Conservation (phyloP, 352 stramenopile genomes). For the Thraustotheca clavata region DNA sequence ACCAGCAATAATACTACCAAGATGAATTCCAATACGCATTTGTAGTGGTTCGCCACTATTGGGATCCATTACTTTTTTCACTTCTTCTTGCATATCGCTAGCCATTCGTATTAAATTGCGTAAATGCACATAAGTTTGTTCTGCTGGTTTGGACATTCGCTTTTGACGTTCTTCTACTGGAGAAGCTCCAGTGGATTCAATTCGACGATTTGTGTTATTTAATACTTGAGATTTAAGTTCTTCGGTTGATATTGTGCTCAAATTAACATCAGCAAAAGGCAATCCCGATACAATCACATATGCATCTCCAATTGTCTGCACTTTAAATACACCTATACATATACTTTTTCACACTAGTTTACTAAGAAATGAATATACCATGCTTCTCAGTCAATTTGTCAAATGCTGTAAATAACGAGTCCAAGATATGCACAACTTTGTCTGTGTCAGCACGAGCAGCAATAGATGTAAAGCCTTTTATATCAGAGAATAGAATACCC, state of each 20-base stretch:
- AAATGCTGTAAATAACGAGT: constrained; percentile 87
- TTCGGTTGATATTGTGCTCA: background rate
- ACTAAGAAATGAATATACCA: constrained; percentile 28
- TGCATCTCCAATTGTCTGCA: constrained; percentile 91
- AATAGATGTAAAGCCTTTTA: constrained; percentile 89
- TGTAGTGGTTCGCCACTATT: constrained; percentile 76
- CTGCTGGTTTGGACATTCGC: background rate
- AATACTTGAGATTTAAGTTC: background rate
- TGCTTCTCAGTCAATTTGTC: constrained; percentile 89
- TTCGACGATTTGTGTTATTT: too few relatives aligned
- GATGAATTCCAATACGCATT: constrained; percentile 84
- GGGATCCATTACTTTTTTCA: constrained; percentile 72
- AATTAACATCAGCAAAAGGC: constrained; percentile 79
- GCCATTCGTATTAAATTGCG: constrained; percentile 72
- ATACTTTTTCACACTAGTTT: background rate
- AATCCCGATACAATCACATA: constrained; percentile 85
- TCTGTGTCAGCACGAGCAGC: constrained; percentile 67
- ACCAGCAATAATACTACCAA: constrained; percentile 81
- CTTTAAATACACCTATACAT: constrained; percentile 75
- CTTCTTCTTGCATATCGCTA: constrained; percentile 81
- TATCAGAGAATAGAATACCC: constrained; percentile 87
- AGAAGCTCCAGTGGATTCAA: too few relatives aligned
- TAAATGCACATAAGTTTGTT: constrained; percentile 33
- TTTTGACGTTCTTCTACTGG: too few relatives aligned
- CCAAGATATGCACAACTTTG: constrained; percentile 86